These are phyloP conservation scores for Scedosporium dehoogii DNA, from an alignment of 2,329 filamentous ascomycete species.

Conservation along the genomic window DNA sequence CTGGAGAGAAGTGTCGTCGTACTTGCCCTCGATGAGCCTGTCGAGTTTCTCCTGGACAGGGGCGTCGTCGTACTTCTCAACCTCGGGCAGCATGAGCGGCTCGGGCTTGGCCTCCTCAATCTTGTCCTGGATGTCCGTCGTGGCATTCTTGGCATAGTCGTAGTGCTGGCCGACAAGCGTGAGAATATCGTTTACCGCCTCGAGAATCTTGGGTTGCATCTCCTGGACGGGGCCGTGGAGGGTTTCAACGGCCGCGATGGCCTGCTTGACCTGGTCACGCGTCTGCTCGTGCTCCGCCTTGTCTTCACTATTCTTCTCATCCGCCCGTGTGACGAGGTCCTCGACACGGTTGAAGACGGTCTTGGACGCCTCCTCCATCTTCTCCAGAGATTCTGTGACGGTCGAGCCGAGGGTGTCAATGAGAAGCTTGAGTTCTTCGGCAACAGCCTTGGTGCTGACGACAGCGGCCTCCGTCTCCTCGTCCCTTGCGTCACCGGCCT, in stretches of 20 bases:
- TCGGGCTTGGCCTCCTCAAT: constrained; percentile 52
- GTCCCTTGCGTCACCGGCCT: constrained; percentile 64
- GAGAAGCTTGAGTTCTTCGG: constrained; percentile 78
- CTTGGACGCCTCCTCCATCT: constrained; percentile 78
- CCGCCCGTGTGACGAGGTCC: constrained; percentile 63
- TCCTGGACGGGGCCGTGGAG: constrained; percentile 73
- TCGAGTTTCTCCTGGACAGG: constrained; percentile 40
- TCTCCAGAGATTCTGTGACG: constrained; percentile 74
- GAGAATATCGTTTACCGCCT: constrained; percentile 78
- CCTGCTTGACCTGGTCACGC: constrained; percentile 68
- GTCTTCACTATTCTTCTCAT: constrained; percentile 62
- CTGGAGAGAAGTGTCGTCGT: too few relatives aligned
- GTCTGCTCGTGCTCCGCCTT: constrained; percentile 77
- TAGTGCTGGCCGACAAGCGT: constrained; percentile 76
- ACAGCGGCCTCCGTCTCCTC: constrained; percentile 64
- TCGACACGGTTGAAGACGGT: constrained; percentile 78
- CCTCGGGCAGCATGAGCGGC: constrained; percentile 45
- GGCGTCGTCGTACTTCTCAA: constrained; percentile 52
- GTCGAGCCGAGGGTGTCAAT: constrained; percentile 76
- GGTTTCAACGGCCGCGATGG: constrained; percentile 61
- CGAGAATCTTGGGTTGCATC: constrained; percentile 79
- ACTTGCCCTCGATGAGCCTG: constrained; percentile 20
- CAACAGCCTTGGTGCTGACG: constrained; percentile 63
- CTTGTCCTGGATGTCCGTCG: constrained; percentile 44
- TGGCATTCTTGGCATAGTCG: constrained; percentile 68